phyloP scores from a whole-genome alignment of 2,329 filamentous ascomycete genomes.

The Fusarium heterosporum region DNA sequence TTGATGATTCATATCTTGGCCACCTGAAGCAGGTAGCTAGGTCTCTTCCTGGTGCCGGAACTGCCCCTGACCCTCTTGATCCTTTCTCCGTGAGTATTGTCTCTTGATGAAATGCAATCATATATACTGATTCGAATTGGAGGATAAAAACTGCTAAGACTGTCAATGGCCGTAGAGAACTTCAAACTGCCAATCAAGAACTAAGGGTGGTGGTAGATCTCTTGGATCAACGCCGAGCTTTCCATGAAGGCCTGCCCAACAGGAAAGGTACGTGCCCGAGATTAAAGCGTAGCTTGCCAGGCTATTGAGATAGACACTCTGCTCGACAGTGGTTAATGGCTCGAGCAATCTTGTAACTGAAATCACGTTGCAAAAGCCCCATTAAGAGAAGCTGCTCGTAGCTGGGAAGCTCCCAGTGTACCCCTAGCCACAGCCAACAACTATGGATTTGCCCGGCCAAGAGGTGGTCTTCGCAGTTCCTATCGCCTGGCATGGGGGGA shows the following conservation, averaged over 20 bases:
- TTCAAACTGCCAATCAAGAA: constrained; percentile 12
- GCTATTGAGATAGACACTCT: constrained; percentile 8
- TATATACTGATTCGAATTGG: no score
- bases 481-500: neutral
- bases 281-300: no score
- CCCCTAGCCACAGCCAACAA: neutral
- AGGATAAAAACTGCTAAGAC: no score
- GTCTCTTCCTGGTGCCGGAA: no score
- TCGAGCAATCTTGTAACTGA: neutral
- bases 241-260: constrained; percentile 10
- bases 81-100: no score
- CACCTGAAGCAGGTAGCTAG: no score
- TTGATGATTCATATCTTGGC: no score
- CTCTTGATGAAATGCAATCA: no score
- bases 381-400: neutral
- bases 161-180: constrained; percentile 1
- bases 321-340: neutral
- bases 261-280: neutral
- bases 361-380: neutral
- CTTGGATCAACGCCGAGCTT: constrained; percentile 18
- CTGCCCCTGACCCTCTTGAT: no score
- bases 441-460: neutral
- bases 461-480: fast-evolving
- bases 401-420: fast-evolving
- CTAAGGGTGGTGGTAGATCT: constrained; percentile 16